These are phyloP conservation scores for Erodium moschatum DNA, from an alignment of 441 rosid species.

Conservation along the genomic window DNA sequence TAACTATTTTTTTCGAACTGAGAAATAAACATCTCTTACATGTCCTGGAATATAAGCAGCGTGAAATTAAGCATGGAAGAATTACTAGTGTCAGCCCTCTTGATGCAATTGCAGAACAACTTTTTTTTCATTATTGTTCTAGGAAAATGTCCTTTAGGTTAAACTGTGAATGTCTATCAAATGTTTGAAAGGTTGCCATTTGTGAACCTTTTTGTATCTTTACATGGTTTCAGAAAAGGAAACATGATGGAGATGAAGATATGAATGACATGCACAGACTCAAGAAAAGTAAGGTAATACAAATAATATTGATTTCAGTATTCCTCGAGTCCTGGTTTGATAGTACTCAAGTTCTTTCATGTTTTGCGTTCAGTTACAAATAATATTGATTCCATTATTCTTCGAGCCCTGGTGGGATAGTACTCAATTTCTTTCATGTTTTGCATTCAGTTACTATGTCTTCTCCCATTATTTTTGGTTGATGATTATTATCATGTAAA, in stretches of 20 bases:
- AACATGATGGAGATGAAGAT: slow-evolving; percentile 14
- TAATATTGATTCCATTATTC: neutral
- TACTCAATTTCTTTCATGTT: neutral
- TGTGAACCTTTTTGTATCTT: neutral
- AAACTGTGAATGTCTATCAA: neutral
- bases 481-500: slow-evolving; percentile 9
- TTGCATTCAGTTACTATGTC: neutral
- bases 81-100: neutral
- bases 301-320: neutral
- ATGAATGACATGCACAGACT: slow-evolving; percentile 31
- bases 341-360: neutral
- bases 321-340: neutral
- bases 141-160: neutral
- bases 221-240: slow-evolving; percentile 17
- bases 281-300: slow-evolving; percentile 87
- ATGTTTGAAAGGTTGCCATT: neutral
- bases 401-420: neutral
- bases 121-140: neutral
- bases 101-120: neutral
- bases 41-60: neutral
- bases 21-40: neutral
- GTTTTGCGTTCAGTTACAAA: neutral
- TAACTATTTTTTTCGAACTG: neutral
- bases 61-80: neutral
- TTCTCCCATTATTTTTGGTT: neutral